Percentiles rank a stretch among this genome's conserved stretches.
Evolutionary conservation across 768 basidiomycete species (phyloP).

Genomic region (Suillus clintonianus): DNA sequence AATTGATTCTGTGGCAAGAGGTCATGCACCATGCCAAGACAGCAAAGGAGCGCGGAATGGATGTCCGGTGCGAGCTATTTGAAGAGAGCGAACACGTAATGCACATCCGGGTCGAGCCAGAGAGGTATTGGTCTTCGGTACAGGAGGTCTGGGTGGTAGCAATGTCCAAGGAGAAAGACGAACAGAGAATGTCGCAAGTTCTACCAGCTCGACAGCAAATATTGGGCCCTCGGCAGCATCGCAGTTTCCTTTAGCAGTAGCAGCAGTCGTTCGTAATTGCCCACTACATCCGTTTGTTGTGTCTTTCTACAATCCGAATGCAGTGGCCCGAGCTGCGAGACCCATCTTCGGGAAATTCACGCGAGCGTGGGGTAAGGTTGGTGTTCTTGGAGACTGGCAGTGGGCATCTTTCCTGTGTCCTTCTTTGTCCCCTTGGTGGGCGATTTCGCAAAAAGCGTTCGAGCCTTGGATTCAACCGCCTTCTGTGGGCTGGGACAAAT

Average conservation of each 20-base stretch:
- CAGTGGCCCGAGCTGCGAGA: background rate
- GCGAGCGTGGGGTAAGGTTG: background rate
- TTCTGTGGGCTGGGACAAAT: too few species aligned
- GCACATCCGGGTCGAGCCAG: slow-evolving; percentile 31
- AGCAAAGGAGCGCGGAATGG: slow-evolving; percentile 22
- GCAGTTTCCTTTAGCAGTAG: background rate
- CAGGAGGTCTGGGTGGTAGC: slow-evolving; percentile 21
- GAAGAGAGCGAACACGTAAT: slow-evolving; percentile 36
- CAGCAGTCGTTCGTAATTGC: background rate
- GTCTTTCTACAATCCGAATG: background rate
- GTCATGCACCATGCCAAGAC: slow-evolving; percentile 26
- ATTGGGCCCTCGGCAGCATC: background rate
- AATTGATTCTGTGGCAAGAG: slow-evolving; percentile 24
- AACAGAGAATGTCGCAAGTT: background rate
- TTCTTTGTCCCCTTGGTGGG: too few species aligned
- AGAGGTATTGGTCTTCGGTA: slow-evolving; percentile 28
- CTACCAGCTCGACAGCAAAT: background rate
- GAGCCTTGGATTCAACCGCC: too few species aligned
- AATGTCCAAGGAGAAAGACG: slow-evolving; percentile 5
- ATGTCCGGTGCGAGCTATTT: slow-evolving; percentile 30
- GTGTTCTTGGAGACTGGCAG: background rate
- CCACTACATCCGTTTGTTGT: background rate
- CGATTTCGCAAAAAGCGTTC: too few species aligned
- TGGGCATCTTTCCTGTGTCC: too few species aligned
- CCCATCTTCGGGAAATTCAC: background rate